phyloP scores from a whole-genome alignment of 164 flowering plant species.

The Stephania yunnanensis region DNA sequence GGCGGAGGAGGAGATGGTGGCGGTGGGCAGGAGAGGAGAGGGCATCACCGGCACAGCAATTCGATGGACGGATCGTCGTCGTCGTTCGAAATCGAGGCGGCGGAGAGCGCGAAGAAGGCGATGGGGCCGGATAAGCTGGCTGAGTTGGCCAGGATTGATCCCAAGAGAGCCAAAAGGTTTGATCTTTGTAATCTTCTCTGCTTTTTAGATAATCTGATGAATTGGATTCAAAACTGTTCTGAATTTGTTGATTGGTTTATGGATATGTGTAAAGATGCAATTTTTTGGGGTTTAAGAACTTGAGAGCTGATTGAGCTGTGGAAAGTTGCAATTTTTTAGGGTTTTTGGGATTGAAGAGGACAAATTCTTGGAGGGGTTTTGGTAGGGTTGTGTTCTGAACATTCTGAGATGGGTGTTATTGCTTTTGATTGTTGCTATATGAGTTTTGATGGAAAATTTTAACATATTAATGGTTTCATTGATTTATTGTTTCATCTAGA shows the following conservation, averaged over 20 bases:
- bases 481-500: neutral
- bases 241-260: neutral
- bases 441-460: no score
- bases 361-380: neutral
- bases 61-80: slow-evolving; percentile 67
- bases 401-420: neutral
- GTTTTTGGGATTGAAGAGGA: no score
- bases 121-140: slow-evolving; percentile 65
- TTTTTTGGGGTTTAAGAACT: neutral
- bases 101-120: slow-evolving; percentile 60
- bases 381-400: neutral
- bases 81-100: slow-evolving; percentile 24
- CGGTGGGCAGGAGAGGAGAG: slow-evolving; percentile 24
- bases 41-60: slow-evolving; percentile 52
- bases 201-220: neutral
- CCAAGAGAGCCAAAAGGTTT: slow-evolving; percentile 83
- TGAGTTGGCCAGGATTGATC: slow-evolving; percentile 72
- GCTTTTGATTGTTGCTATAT: neutral
- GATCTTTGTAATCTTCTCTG: neutral
- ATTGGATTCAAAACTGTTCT: neutral
- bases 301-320: neutral
- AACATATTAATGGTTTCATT: neutral
- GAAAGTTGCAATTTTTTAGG: neutral
- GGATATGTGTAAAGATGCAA: neutral
- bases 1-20: slow-evolving; percentile 13